Conservation (phyloP, 495 filamentous ascomycete species). For the Trichoderma parareesei region DNA sequence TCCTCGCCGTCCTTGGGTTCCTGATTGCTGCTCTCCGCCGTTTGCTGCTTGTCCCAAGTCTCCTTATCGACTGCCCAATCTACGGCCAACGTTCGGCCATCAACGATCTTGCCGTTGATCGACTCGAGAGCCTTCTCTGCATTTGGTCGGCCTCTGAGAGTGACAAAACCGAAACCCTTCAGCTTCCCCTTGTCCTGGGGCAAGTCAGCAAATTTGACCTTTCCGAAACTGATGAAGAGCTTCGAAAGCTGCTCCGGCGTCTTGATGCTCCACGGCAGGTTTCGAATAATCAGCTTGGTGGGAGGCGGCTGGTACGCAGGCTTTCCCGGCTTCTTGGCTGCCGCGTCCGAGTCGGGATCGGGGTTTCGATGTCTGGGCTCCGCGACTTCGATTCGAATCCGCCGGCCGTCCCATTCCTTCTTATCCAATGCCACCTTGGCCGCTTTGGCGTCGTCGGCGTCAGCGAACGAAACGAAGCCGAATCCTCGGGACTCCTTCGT, state of each 20-base stretch:
- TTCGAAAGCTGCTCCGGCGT: constrained; percentile 64
- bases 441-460: constrained; percentile 76
- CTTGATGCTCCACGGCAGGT: constrained; percentile 94
- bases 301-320: constrained; percentile 37
- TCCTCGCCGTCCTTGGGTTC: constrained; percentile 22
- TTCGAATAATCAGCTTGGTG: constrained; percentile 86
- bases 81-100: constrained; percentile 79
- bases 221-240: constrained; percentile 80
- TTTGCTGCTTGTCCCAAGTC: constrained; percentile 63
- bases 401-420: constrained; percentile 63
- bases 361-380: constrained; percentile 72
- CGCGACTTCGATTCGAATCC: constrained; percentile 78
- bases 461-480: constrained; percentile 94
- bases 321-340: constrained; percentile 43
- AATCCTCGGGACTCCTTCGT: constrained; percentile 85
- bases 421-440: constrained; percentile 74
- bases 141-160: constrained; percentile 79
- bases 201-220: constrained; percentile 72
- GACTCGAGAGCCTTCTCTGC: constrained; percentile 79
- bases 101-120: constrained; percentile 83
- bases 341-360: constrained; percentile 30
- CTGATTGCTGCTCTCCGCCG: constrained; percentile 28
- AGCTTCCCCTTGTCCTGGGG: constrained; percentile 67
- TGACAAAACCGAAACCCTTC: constrained; percentile 87
- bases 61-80: constrained; percentile 95